Evolutionary conservation across 2,329 filamentous ascomycete species (phyloP), one percentile per base, ranked within the genome.

Genomic region (Neodidymelliopsis sp.): DNA sequence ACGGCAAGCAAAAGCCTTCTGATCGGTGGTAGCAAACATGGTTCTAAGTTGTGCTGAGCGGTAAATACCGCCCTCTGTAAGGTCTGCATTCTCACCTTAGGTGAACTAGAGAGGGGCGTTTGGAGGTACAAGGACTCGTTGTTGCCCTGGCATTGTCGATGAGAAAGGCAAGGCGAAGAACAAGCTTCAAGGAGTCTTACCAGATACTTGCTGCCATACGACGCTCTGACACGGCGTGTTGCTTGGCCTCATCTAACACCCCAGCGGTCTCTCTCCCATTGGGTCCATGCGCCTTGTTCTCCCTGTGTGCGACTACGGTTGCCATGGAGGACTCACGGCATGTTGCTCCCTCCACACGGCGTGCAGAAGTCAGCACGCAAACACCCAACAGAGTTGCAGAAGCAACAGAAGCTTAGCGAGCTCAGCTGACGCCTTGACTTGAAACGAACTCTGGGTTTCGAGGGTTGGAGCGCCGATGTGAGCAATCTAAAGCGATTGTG

Each of bases 161-260:
- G 24, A 41, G 40, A 34, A 20, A 22, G 34, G 35, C 35, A 49
- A 39, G 8, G 34, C 39, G 27, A 49, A 6, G 23, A 18, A 31
- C 25, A 35, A 39, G 46, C 46, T 44, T 43, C 38, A 25, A 51
- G 41, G 27, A 29, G 35, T 23, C 28, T 45, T 19, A 31, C 39
- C 34, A 54, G 37, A 31, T 33, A 41, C 15, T 47, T 43, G 46
- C 23, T 45, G 40, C 43, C 19, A 45, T 49, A 44, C 56, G 51
- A 51, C 57, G 59, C 59, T 50, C 50, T 53, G 59, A 53, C 54
- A 43, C 34, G 43, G 31, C 42, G 54, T 27, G 23, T 23, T 38
- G 45, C 59, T 60, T 60, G 59, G 59, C 47, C 44, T 50, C 53
- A 56, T 53, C 47, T 57, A 49, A 52, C 22, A 47, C 18, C 30